phyloP scores from a whole-genome alignment of 2,329 filamentous ascomycete species.

The Arthrobotrys musiformis region DNA sequence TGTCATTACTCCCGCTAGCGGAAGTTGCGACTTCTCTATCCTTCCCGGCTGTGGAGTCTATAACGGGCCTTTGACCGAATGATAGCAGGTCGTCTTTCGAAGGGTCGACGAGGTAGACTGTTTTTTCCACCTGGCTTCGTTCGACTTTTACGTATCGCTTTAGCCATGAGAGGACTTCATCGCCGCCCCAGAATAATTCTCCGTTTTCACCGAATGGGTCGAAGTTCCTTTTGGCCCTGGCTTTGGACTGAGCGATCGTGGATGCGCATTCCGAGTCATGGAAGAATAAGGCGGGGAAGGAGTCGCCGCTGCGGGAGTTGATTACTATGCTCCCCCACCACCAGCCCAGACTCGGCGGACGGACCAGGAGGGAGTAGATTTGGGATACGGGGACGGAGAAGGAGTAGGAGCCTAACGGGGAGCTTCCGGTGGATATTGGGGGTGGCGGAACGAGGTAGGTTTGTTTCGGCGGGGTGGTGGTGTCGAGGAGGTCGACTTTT shows the following conservation, averaged over 20 bases:
- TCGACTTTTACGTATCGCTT: conserved; percentile 85
- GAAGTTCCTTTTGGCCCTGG: conserved; percentile 81
- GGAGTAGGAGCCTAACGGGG: conserved; percentile 78
- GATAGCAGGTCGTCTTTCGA: conserved; percentile 82
- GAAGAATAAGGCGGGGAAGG: conserved; percentile 95
- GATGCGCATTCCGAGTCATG: conserved; percentile 97
- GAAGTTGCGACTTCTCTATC: conserved; percentile 14
- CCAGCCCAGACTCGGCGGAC: conserved; percentile 94
- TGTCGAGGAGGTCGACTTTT: conserved; percentile 88
- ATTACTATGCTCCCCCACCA: conserved; percentile 97
- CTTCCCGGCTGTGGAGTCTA: conserved; percentile 56
- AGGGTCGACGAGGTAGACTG: conserved; percentile 90
- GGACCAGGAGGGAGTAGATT: conserved; percentile 88
- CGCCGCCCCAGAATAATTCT: conserved; percentile 95
- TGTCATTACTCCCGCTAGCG: conserved; percentile 62
- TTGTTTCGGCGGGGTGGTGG: conserved; percentile 78
- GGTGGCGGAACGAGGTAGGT: conserved; percentile 91
- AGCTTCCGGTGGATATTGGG: conserved; percentile 80
- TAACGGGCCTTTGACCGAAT: conserved; percentile 75
- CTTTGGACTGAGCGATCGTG: conserved; percentile 93
- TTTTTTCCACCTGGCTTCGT: conserved; percentile 84
- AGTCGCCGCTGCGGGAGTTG: conserved; percentile 89
- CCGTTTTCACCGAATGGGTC: conserved; percentile 88
- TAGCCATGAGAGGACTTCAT: conserved; percentile 92
- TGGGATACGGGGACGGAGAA: conserved; percentile 91